Conservation (phyloP, 2,329 filamentous ascomycete genomes). For the Trichoderma koningii region DNA sequence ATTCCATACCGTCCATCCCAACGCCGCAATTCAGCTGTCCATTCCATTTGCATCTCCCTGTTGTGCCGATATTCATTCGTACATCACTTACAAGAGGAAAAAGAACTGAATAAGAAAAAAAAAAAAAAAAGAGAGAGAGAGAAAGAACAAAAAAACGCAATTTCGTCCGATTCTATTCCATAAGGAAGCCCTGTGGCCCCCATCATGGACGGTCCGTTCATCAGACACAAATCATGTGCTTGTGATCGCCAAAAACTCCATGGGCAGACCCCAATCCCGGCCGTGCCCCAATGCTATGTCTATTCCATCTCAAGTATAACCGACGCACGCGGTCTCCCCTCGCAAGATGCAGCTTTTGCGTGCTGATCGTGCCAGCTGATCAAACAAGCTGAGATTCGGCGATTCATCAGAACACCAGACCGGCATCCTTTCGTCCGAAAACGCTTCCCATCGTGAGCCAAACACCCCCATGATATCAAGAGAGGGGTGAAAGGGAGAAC, state of each 20-base stretch:
- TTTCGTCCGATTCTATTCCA: conserved; percentile 25
- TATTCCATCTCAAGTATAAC: conserved; percentile 37
- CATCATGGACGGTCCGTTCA: conserved; percentile 9
- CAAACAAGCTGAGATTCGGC: not conserved
- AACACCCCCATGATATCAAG: not conserved
- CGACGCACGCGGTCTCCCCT: conserved; percentile 37
- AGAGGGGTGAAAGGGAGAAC: not conserved
- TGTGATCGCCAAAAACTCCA: conserved; percentile 14
- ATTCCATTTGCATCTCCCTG: conserved; percentile 22
- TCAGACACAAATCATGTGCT: not conserved
- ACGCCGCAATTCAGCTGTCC: conserved; percentile 27
- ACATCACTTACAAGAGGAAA: conserved; percentile 31
- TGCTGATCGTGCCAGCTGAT: not conserved
- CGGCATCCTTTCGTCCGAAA: not conserved
- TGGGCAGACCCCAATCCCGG: conserved; percentile 30
- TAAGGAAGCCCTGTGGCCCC: not conserved
- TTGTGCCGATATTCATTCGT: conserved; percentile 32
- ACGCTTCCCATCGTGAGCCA: not conserved
- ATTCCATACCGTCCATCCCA: conserved; percentile 28
- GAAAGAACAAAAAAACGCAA: conserved; percentile 28
- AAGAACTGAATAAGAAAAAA: conserved; percentile 7
- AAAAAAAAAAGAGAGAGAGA: conserved; percentile 13
- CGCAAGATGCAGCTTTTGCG: conserved; percentile 33
- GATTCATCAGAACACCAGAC: no score
- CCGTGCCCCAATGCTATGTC: conserved; percentile 36